These are phyloP conservation scores for Chrysoporthe deuterocubensis DNA, from an alignment of 2,329 filamentous ascomycete species.

Conservation along the genomic window DNA sequence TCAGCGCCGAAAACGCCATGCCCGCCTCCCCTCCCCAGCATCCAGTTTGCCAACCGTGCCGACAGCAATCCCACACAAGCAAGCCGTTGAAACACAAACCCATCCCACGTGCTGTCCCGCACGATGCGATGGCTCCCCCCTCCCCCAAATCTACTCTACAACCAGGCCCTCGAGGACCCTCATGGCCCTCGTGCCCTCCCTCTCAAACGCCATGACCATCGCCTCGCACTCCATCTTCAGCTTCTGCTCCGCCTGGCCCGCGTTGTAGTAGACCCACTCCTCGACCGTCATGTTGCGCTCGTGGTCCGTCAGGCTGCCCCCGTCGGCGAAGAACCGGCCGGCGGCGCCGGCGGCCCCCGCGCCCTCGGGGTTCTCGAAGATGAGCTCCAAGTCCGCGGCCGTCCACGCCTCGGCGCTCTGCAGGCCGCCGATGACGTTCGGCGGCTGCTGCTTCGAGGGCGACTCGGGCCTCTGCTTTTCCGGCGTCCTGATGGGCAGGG, in stretches of 20 bases:
- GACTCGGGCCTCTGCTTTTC: conserved; percentile 50
- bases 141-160: conserved; percentile 37
- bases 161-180: conserved; percentile 74
- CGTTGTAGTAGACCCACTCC: conserved; percentile 87
- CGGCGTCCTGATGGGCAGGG: conserved; percentile 49
- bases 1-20: not conserved
- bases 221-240: conserved; percentile 81
- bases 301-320: conserved; percentile 67
- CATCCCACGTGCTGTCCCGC: not conserved
- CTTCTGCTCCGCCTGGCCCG: conserved; percentile 76
- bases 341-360: conserved; percentile 50
- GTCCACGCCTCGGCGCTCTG: conserved; percentile 69
- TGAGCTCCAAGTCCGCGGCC: conserved; percentile 73
- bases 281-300: conserved; percentile 93
- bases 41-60: not conserved
- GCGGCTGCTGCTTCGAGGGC: conserved; percentile 38
- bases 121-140: not conserved
- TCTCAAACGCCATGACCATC: conserved; percentile 82
- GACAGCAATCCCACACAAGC: not conserved
- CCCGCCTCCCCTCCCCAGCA: no score
- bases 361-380: conserved; percentile 58
- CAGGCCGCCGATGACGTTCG: conserved; percentile 57
- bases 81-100: not conserved
- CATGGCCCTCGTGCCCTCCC: conserved; percentile 79
- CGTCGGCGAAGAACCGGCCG: conserved; percentile 55